A percentile compares a stretch with the other conserved stretches of the same genome.
phyloP scores from a whole-genome alignment of 805 yeast genomes.

The Candida piceae region DNA sequence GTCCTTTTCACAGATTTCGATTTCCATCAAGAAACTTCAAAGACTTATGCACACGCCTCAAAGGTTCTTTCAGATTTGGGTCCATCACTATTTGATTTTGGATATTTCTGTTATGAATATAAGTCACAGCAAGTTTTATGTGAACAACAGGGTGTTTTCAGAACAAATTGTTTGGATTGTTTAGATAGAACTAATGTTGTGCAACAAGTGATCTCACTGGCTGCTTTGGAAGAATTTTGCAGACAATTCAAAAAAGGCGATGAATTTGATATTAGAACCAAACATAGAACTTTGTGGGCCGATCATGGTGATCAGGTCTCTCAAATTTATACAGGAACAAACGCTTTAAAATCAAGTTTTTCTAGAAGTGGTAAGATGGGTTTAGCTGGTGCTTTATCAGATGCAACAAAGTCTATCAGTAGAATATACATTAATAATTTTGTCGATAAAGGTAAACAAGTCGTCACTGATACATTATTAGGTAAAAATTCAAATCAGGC shows the following conservation, averaged over 20 bases:
- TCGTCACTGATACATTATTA: slow-evolving; percentile 78
- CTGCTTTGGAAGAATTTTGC: slow-evolving; percentile 56
- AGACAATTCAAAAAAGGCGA: slow-evolving; percentile 30
- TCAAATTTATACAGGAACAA: slow-evolving; percentile 95
- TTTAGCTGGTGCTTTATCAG: slow-evolving; percentile 93
- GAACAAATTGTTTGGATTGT: slow-evolving; percentile 94
- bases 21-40: slow-evolving; percentile 90
- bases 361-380: slow-evolving; percentile 96
- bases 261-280: slow-evolving; percentile 50
- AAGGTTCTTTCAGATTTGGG: slow-evolving; percentile 59
- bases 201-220: slow-evolving; percentile 75
- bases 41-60: slow-evolving; percentile 78
- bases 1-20: slow-evolving; percentile 77
- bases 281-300: slow-evolving; percentile 91
- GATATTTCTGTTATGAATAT: slow-evolving; percentile 74
- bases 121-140: slow-evolving; percentile 48
- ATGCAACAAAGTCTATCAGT: slow-evolving; percentile 92
- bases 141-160: slow-evolving; percentile 84
- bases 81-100: slow-evolving; percentile 69
- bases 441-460: slow-evolving; percentile 86
- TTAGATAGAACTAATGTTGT: slow-evolving; percentile 89
- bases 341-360: slow-evolving; percentile 91
- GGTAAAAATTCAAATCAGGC: slow-evolving; percentile 74
- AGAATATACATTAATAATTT: slow-evolving; percentile 94
- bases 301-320: slow-evolving; percentile 97